These are phyloP conservation scores for Plasmodium vivax DNA, from an alignment of 169 alveolate genomes.

Conservation along the genomic window DNA sequence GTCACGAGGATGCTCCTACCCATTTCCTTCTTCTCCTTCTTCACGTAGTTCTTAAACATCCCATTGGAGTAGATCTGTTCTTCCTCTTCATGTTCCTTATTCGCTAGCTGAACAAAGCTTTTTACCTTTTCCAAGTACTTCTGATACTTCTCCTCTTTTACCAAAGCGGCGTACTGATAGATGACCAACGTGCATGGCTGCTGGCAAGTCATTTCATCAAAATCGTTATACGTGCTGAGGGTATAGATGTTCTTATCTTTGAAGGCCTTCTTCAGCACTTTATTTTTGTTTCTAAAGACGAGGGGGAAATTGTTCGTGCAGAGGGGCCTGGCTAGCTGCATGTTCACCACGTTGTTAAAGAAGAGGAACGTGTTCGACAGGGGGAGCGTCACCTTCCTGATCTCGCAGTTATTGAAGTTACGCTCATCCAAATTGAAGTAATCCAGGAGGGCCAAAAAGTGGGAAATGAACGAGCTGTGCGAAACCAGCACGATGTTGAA, in stretches of 20 bases:
- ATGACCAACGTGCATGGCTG: conserved; percentile 40
- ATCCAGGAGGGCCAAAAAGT: conserved; percentile 51
- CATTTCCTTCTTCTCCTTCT: conserved; percentile 1
- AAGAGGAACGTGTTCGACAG: conserved; percentile 39
- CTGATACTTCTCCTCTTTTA: conserved; percentile 27
- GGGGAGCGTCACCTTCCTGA: conserved; percentile 37
- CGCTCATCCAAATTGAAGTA: conserved; percentile 39
- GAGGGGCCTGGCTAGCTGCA: conserved; percentile 38
- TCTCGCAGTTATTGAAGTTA: conserved; percentile 45
- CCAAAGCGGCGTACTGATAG: conserved; percentile 24
- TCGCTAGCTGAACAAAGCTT: conserved; percentile 24
- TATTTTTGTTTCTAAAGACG: conserved; percentile 8
- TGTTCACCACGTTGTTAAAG: conserved; percentile 51
- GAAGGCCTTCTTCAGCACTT: conserved; percentile 29
- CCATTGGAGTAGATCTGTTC: conserved; percentile 31
- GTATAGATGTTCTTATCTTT: conserved; percentile 55
- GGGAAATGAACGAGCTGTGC: conserved; percentile 57
- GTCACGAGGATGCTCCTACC: conserved; percentile 24
- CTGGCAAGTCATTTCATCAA: conserved; percentile 39
- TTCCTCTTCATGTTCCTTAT: background rate
- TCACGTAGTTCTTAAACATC: conserved; percentile 36
- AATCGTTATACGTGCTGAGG: conserved; percentile 1
- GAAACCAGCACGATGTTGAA: conserved; percentile 51
- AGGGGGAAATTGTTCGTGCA: conserved; percentile 23
- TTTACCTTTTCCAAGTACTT: conserved; percentile 29